Base-by-base conservation (phyloP, 176 grass and related monocot species). In the Thinopyrum elongatum region DNA sequence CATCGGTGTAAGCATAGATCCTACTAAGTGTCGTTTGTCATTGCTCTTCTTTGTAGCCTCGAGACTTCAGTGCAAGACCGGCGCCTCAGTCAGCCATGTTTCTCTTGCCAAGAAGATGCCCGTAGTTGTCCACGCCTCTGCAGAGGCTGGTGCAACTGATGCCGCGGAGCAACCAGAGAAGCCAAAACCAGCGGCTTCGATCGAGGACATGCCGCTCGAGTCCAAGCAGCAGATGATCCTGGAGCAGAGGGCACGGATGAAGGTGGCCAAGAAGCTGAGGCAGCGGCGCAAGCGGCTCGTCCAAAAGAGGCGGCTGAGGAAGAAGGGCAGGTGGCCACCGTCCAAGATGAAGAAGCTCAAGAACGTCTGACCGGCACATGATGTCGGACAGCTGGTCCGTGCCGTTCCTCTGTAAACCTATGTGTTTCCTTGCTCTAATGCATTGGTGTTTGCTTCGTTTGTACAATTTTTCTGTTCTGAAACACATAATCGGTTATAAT, bases 341-440 rank as follows among this genome's bases (percentile, higher is more conserved):
- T 92, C 96, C 22, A 95, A 98, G 86, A 90, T 92, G 96, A 95
- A 90, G 93, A 95, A 98, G 83, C 84, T 90, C 58, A 89, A 92
- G 86, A 95, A 91, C 31, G 87, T 94, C 7, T 91, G 38, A 87
- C 14, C 14, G 10, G 12, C 79, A 21, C 26, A 75, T 30, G 12
- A 77, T 82, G 15, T 19, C 12, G 6, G 62, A 75, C 23, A 19
- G 71, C 17, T 26, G 23, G 41, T 42, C 38, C 47, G 4, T 4
- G 0, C 19, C 10, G 23, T 39, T 76, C 35, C 82, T 11, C 17
- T 83, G 51, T 74, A 74, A 69, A 83, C 49, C 33, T 7, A 8
- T 2, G 23, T 72, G 51, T 73, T 60, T 22, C 29, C 55, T 84
- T 46, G 22, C 38, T 75, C 26, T 27, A 46, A 5, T 29, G 61